These are phyloP conservation scores for Chrysopogon serrulatus DNA, from an alignment of 176 grass and related monocot species.

Conservation along the genomic window DNA sequence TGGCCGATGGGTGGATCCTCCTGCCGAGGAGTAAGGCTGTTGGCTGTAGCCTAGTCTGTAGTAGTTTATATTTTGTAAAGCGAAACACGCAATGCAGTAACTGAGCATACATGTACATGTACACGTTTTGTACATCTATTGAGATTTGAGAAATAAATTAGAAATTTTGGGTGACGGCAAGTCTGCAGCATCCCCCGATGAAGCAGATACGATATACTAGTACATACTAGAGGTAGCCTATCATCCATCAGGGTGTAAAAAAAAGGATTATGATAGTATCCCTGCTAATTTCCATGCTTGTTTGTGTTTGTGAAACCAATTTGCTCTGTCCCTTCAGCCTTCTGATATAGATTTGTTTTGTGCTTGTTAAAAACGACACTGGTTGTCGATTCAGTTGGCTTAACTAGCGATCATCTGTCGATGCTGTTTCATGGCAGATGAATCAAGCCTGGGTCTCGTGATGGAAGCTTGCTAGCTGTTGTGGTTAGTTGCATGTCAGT, in stretches of 20 bases:
- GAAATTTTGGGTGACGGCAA: neutral
- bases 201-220: neutral
- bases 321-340: neutral
- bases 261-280: neutral
- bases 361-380: neutral
- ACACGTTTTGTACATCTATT: slow-evolving; percentile 31
- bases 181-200: neutral
- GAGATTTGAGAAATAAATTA: slow-evolving; percentile 24
- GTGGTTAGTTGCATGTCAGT: too few species aligned
- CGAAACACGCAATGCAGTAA: neutral
- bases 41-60: neutral
- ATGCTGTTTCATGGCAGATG: too few species aligned
- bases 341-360: neutral
- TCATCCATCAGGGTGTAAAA: neutral
- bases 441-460: too few species aligned
- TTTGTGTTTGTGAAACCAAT: neutral
- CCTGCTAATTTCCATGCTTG: neutral
- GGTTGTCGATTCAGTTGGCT: neutral
- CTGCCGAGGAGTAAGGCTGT: slow-evolving; percentile 59
- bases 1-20: slow-evolving; percentile 85
- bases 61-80: slow-evolving; percentile 13
- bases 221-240: neutral
- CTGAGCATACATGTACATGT: neutral
- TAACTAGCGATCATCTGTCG: neutral
- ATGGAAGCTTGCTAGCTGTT: too few species aligned